Conservation (phyloP, 2,329 filamentous ascomycete genomes). For the Fusarium brevicatenulatum region DNA sequence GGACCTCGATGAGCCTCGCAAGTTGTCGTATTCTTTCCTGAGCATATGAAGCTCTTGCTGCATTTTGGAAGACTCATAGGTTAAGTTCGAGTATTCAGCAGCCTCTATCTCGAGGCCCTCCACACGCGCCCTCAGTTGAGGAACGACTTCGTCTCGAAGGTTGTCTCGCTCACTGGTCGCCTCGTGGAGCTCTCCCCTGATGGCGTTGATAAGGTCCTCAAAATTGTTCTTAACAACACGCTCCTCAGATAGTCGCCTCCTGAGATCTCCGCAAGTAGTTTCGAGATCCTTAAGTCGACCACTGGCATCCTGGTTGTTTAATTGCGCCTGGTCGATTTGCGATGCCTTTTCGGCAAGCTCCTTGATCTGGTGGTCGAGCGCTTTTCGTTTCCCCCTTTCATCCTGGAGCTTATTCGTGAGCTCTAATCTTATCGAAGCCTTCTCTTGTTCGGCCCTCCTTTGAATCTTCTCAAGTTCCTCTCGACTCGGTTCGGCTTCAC, state of each 20-base stretch:
- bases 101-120: conserved; percentile 82
- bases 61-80: conserved; percentile 84
- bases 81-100: conserved; percentile 75
- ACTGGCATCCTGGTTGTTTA: conserved; percentile 65
- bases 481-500: conserved; percentile 70
- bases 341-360: conserved; percentile 82
- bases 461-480: conserved; percentile 86
- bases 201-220: conserved; percentile 86
- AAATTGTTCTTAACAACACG: conserved; percentile 90
- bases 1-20: conserved; percentile 56
- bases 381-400: conserved; percentile 78
- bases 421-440: conserved; percentile 85
- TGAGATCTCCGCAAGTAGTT: conserved; percentile 80
- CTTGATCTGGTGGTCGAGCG: conserved; percentile 85
- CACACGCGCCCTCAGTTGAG: conserved; percentile 78
- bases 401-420: conserved; percentile 88
- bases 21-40: conserved; percentile 71
- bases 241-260: conserved; percentile 85
- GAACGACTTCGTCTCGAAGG: conserved; percentile 86
- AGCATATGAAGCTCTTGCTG: conserved; percentile 84
- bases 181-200: conserved; percentile 83
- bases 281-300: conserved; percentile 82
- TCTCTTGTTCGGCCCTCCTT: conserved; percentile 88
- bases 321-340: conserved; percentile 64
- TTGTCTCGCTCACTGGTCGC: conserved; percentile 91